Evolutionary conservation across 495 filamentous ascomycete genomes (phyloP).

Genomic region (Talaromyces proteolyticus): DNA sequence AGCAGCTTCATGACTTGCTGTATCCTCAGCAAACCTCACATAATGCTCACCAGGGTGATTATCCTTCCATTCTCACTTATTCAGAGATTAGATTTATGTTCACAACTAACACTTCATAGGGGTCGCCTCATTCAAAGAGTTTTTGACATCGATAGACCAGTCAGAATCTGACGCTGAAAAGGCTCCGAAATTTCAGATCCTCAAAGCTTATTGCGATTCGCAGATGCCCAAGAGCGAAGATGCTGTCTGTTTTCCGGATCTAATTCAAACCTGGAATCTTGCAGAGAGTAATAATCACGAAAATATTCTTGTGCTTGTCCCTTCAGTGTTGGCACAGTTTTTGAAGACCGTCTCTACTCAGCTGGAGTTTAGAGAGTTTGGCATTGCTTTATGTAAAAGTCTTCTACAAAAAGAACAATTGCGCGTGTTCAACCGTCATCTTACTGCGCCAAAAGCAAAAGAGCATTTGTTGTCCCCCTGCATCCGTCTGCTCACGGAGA

Average conservation of each 20-base stretch:
- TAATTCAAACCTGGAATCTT: slow-evolving; percentile 76
- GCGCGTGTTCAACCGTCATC: slow-evolving; percentile 62
- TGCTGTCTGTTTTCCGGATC: slow-evolving; percentile 57
- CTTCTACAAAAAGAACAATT: slow-evolving; percentile 68
- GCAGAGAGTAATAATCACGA: slow-evolving; percentile 69
- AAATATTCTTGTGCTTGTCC: slow-evolving; percentile 63
- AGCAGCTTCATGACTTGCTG: slow-evolving; percentile 58
- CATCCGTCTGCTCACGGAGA: slow-evolving; percentile 72
- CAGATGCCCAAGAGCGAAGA: slow-evolving; percentile 53
- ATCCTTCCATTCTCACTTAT: neutral
- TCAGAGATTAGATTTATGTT: neutral
- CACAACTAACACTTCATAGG: slow-evolving; percentile 40
- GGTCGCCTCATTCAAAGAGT: slow-evolving; percentile 68
- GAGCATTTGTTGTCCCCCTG: slow-evolving; percentile 81
- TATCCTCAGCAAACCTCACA: slow-evolving; percentile 58
- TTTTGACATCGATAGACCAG: slow-evolving; percentile 60
- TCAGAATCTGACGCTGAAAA: slow-evolving; percentile 40
- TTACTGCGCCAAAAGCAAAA: slow-evolving; percentile 68
- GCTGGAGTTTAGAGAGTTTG: slow-evolving; percentile 65
- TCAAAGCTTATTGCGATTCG: slow-evolving; percentile 68
- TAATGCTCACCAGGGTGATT: slow-evolving; percentile 59
- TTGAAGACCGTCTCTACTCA: slow-evolving; percentile 64
- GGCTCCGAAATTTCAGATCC: slow-evolving; percentile 49
- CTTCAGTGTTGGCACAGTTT: slow-evolving; percentile 70
- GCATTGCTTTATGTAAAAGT: slow-evolving; percentile 64